Percentiles rank a stretch among this genome's conserved stretches.
Conservation (phyloP, 2,329 filamentous ascomycete species). For the Zymoseptoria pseudotritici region DNA sequence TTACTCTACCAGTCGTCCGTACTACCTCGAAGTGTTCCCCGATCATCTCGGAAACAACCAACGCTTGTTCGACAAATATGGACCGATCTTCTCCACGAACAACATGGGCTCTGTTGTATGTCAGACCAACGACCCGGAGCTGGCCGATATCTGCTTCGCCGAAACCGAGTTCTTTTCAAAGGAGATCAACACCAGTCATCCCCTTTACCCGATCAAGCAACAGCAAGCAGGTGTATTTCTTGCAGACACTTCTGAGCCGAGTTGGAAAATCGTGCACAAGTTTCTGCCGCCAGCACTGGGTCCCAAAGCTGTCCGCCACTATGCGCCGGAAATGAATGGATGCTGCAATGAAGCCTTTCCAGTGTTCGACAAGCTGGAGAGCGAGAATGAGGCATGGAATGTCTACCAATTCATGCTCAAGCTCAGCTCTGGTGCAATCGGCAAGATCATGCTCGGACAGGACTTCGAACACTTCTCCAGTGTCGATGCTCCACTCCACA, state of each 20-base stretch:
- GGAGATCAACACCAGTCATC: slow-evolving; percentile 30
- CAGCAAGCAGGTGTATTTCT: slow-evolving; percentile 28
- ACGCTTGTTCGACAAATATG: slow-evolving; percentile 34
- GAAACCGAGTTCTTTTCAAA: slow-evolving; percentile 37
- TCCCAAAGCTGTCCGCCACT: slow-evolving; percentile 55
- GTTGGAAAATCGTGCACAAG: slow-evolving; percentile 51
- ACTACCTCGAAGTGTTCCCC: slow-evolving; percentile 32
- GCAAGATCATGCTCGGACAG: slow-evolving; percentile 38
- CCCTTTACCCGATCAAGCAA: slow-evolving; percentile 29
- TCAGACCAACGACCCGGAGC: slow-evolving; percentile 32
- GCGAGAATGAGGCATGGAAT: slow-evolving; percentile 39
- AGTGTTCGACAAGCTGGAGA: slow-evolving; percentile 44
- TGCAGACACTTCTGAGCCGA: slow-evolving; percentile 44
- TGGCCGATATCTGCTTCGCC: slow-evolving; percentile 27
- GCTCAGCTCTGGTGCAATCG: slow-evolving; percentile 38
- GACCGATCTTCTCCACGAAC: slow-evolving; percentile 32
- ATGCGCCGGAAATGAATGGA: slow-evolving; percentile 52
- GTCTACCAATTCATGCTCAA: slow-evolving; percentile 47
- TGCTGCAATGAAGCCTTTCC: slow-evolving; percentile 46
- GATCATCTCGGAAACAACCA: slow-evolving; percentile 38
- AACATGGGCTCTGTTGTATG: slow-evolving; percentile 32
- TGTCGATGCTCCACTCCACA: slow-evolving; percentile 42
- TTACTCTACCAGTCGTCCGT: no score
- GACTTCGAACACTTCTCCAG: slow-evolving; percentile 40
- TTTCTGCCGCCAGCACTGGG: slow-evolving; percentile 53